A percentile compares a stretch with the other conserved stretches of the same genome.
Evolutionary conservation across 2,329 filamentous ascomycete species (phyloP).

Genomic region (Colletotrichum abscissum): DNA sequence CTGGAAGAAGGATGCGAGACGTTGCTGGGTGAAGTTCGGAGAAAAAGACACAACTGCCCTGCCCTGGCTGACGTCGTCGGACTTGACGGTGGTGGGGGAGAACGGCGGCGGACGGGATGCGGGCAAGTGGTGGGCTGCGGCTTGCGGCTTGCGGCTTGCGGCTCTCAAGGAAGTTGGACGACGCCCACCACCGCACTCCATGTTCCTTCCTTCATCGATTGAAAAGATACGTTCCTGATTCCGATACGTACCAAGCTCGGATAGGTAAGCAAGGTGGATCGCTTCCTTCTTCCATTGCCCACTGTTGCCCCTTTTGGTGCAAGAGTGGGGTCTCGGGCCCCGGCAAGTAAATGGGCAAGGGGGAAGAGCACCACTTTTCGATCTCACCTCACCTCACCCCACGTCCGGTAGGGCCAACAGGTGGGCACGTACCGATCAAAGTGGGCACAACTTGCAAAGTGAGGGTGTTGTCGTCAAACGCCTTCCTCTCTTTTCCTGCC

Average conservation of each 20-base stretch:
- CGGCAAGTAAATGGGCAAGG: slow-evolving; percentile 2
- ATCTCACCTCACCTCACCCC: neutral
- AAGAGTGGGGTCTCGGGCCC: neutral
- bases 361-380: neutral
- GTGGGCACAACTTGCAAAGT: neutral
- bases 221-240: no score
- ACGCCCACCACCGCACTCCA: neutral
- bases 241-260: neutral
- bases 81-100: neutral
- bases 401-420: neutral
- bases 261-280: neutral
- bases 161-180: neutral
- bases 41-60: neutral
- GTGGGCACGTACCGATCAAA: neutral
- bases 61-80: slow-evolving; percentile 6
- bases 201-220: neutral
- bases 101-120: neutral
- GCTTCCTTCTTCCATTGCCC: neutral
- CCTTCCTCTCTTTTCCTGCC: neutral
- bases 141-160: slow-evolving; percentile 13
- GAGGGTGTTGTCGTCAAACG: neutral
- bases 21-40: slow-evolving; percentile 12
- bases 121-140: neutral
- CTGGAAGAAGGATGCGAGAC: neutral
- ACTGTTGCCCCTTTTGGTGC: neutral